phyloP scores from a whole-genome alignment of 2,329 filamentous ascomycete species.

The Pestalotiopsis sp. region DNA sequence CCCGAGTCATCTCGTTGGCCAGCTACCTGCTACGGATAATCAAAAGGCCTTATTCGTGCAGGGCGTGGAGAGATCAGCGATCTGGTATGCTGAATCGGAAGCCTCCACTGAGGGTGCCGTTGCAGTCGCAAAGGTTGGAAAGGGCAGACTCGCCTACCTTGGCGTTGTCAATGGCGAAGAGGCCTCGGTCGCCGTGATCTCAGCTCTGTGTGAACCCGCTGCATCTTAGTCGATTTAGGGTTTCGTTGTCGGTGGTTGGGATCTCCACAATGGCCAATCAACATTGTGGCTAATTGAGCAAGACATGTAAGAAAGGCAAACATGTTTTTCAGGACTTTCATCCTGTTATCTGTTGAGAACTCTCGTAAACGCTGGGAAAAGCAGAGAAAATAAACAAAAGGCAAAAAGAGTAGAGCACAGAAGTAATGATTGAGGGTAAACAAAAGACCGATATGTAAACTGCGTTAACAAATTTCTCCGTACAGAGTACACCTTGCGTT shows the following conservation, averaged over 20 bases:
- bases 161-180: conserved; percentile 25
- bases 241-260: neutral
- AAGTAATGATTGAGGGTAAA: too few species aligned
- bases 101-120: conserved; percentile 19
- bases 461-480: too few species aligned
- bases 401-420: too few species aligned
- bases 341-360: too few species aligned
- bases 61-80: neutral
- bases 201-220: conserved; percentile 25
- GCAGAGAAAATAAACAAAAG: too few species aligned
- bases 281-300: too few species aligned
- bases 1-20: neutral
- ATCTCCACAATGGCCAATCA: too few species aligned
- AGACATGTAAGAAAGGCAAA: too few species aligned
- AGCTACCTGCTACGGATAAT: neutral
- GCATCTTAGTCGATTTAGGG: neutral
- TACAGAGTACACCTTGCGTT: too few species aligned
- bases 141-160: conserved; percentile 24
- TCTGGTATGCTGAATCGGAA: conserved; percentile 15
- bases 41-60: neutral
- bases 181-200: conserved; percentile 14
- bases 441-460: too few species aligned
- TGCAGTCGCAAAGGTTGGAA: conserved; percentile 20
- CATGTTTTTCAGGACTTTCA: too few species aligned
- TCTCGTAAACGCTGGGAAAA: too few species aligned